phyloP scores from a whole-genome alignment of 108 stramenopile genomes.

The Pseudonitzschia delicatissima region DNA sequence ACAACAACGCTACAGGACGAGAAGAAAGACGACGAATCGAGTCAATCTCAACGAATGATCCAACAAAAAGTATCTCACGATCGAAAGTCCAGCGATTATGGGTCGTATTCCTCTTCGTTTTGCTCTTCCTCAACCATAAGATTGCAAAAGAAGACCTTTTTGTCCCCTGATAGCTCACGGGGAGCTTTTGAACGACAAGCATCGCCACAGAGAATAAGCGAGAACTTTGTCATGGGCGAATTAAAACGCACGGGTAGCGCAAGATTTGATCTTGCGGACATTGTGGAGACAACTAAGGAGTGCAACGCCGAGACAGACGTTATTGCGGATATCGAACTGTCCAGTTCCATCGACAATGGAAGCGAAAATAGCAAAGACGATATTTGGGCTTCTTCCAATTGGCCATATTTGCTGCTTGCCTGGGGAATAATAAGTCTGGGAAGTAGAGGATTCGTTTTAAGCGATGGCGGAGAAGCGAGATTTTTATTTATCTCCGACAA shows the following conservation, averaged over 20 bases:
- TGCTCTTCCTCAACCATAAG: conserved; percentile 2
- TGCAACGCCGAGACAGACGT: background rate
- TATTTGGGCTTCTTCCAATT: background rate
- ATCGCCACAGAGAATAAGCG: background rate
- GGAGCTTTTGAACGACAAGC: background rate
- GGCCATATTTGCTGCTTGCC: background rate
- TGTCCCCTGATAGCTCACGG: background rate
- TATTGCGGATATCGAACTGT: background rate
- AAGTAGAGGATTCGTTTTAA: background rate
- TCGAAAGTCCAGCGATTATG: background rate
- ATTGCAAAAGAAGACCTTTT: background rate
- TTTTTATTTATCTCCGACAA: background rate
- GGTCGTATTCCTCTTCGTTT: background rate
- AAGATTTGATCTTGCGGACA: background rate
- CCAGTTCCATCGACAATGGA: background rate
- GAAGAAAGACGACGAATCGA: conserved; percentile 2
- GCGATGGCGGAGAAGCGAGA: background rate
- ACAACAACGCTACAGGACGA: background rate
- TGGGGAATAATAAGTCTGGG: background rate
- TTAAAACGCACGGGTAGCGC: background rate
- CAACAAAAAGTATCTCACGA: background rate
- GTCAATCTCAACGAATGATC: background rate
- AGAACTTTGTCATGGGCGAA: background rate
- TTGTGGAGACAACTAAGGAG: background rate
- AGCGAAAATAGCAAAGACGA: background rate